Evolutionary conservation across 257 asterid genomes (phyloP).

Genomic region (Nemophila menziesii): DNA sequence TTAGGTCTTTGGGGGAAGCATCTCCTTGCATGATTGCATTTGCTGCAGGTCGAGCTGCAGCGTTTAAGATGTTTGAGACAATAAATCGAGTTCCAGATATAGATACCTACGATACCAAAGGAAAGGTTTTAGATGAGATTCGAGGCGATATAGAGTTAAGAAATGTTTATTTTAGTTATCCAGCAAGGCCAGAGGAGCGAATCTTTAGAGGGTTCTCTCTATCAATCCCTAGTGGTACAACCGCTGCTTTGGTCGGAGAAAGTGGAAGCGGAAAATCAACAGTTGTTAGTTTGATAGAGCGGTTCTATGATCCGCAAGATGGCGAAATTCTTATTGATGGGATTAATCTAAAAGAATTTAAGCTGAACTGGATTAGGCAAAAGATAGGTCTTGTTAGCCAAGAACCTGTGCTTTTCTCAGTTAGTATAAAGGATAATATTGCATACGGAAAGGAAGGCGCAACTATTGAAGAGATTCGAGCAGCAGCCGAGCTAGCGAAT

Average conservation of each 20-base stretch:
- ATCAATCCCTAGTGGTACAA: constrained; percentile 39
- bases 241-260: constrained; percentile 66
- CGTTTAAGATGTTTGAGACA: constrained; percentile 59
- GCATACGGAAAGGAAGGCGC: constrained; percentile 62
- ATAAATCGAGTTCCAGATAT: constrained; percentile 42
- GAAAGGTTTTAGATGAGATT: constrained; percentile 33
- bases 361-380: constrained; percentile 61
- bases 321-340: constrained; percentile 57
- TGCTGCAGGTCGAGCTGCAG: constrained; percentile 70
- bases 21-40: constrained; percentile 59
- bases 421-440: constrained; percentile 57
- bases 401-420: constrained; percentile 68
- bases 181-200: constrained; percentile 49
- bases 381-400: constrained; percentile 71
- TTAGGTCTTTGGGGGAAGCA: constrained; percentile 65
- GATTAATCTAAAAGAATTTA: constrained; percentile 43
- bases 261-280: constrained; percentile 85
- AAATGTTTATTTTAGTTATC: constrained; percentile 50
- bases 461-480: constrained; percentile 44
- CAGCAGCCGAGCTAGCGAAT: constrained; percentile 57
- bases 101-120: constrained; percentile 41
- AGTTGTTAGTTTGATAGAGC: constrained; percentile 54
- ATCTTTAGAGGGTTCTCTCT: constrained; percentile 53
- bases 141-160: constrained; percentile 45
- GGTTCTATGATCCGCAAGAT: constrained; percentile 63